Evolutionary conservation across 2,329 filamentous ascomycete species (phyloP).

Genomic region (Camptophora hylomeconis): DNA sequence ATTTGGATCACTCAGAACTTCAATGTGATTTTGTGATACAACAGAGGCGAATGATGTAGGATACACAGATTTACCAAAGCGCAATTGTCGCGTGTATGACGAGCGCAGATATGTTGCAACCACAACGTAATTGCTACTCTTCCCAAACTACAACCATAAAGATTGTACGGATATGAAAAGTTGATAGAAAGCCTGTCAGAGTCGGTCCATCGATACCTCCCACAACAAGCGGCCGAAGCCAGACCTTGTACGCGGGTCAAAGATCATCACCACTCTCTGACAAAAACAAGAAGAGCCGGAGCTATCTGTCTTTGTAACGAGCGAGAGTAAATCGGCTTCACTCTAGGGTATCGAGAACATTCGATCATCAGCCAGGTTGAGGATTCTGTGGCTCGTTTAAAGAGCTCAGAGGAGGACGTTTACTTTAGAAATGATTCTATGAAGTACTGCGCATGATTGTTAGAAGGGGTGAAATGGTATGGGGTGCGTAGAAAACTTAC

Average conservation of each 20-base stretch:
- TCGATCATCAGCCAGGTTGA: constrained; percentile 86
- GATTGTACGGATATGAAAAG: constrained; percentile 16
- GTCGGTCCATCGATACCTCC: constrained; percentile 19
- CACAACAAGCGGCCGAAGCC: constrained; percentile 17
- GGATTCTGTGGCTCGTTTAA: constrained; percentile 82
- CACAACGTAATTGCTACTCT: too few species aligned
- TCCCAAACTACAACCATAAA: constrained; percentile 17
- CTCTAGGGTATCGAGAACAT: constrained; percentile 82
- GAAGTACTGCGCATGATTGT: constrained; percentile 25
- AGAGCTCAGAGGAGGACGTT: constrained; percentile 84
- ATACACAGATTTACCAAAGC: too few species aligned
- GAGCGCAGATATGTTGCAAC: too few species aligned
- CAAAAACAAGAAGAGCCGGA: constrained; percentile 6
- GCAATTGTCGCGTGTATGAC: too few species aligned
- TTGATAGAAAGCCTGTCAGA: constrained; percentile 17
- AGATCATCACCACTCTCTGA: constrained; percentile 92
- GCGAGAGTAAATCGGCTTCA: constrained; percentile 54
- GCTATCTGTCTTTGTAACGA: constrained; percentile 17
- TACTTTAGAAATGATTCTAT: constrained; percentile 98
- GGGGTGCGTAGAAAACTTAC: constrained; percentile 23
- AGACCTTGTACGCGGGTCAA: constrained; percentile 41
- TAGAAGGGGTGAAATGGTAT: constrained; percentile 14
- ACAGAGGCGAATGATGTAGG: too few species aligned
- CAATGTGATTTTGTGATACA: too few species aligned
- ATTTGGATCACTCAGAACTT: too few species aligned